Conservation (phyloP, 2,329 filamentous ascomycete genomes). For the Penicillium hesseltinei region DNA sequence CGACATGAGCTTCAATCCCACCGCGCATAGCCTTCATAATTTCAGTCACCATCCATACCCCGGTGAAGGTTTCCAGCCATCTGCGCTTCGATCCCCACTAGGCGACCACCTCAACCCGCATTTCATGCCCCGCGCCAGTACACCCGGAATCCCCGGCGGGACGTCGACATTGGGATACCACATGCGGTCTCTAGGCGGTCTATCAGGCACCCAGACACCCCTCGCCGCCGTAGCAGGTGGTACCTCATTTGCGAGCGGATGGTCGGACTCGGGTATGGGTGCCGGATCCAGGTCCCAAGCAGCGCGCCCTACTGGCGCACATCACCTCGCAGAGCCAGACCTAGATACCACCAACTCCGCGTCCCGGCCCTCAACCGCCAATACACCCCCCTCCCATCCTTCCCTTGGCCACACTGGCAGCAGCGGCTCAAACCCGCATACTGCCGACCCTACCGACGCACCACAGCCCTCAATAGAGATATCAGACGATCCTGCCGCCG, state of each 20-base stretch:
- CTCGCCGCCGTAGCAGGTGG: slow-evolving; percentile 48
- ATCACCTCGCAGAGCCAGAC: slow-evolving; percentile 34
- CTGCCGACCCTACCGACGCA: slow-evolving; percentile 24
- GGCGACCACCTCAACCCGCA: slow-evolving; percentile 41
- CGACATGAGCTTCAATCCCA: slow-evolving; percentile 28
- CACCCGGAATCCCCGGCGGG: slow-evolving; percentile 49
- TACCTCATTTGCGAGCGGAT: slow-evolving; percentile 39
- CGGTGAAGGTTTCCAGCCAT: slow-evolving; percentile 30
- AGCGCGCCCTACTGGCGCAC: slow-evolving; percentile 16
- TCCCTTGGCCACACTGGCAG: slow-evolving; percentile 25
- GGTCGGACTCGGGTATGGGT: slow-evolving; percentile 33
- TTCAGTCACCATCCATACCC: slow-evolving; percentile 30
- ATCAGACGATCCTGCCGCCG: slow-evolving; percentile 18
- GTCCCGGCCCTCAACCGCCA: slow-evolving; percentile 46
- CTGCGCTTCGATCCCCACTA: slow-evolving; percentile 37
- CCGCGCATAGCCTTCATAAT: slow-evolving; percentile 19
- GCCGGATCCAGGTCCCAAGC: slow-evolving; percentile 18
- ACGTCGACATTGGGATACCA: slow-evolving; percentile 52
- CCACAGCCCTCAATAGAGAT: slow-evolving; percentile 22
- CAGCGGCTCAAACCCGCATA: slow-evolving; percentile 29
- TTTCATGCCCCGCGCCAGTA: slow-evolving; percentile 46
- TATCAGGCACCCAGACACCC: slow-evolving; percentile 50
- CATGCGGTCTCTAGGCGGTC: slow-evolving; percentile 47
- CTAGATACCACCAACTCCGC: slow-evolving; percentile 38
- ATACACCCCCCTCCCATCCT: slow-evolving; percentile 34